phyloP scores from a whole-genome alignment of 2,329 filamentous ascomycete genomes.

The Fulvia fulva region DNA sequence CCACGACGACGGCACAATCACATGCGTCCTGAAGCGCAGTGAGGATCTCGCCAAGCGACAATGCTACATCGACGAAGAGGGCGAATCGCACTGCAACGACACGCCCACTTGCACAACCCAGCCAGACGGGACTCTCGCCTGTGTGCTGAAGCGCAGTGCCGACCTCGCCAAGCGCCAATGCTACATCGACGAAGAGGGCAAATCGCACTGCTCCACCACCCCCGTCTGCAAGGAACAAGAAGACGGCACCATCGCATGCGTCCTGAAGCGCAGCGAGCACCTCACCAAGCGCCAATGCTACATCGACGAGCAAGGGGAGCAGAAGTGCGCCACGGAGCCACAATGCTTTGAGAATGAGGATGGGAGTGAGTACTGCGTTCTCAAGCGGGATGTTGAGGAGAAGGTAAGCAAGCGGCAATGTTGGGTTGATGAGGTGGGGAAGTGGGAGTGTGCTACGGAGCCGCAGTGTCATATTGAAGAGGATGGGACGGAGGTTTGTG shows the following conservation, averaged over 20 bases:
- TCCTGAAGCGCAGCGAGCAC: not conserved
- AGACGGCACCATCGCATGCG: slow-evolving; percentile 8
- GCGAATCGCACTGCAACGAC: not conserved
- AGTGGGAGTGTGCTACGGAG: not conserved
- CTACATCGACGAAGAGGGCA: slow-evolving; percentile 5
- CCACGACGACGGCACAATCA: not conserved
- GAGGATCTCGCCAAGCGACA: slow-evolving; percentile 4
- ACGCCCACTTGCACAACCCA: not conserved
- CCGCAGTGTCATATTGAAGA: not conserved
- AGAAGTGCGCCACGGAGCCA: not conserved
- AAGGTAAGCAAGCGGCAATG: slow-evolving; percentile 5
- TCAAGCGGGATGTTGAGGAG: not conserved
- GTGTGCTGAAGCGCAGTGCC: slow-evolving; percentile 2
- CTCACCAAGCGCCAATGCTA: not conserved
- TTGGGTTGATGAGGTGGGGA: not conserved
- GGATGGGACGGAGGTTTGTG: not conserved
- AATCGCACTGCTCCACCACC: not conserved
- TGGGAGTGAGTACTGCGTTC: not conserved
- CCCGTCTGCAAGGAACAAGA: slow-evolving; percentile 2
- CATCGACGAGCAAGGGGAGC: not conserved
- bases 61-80: slow-evolving; percentile 1
- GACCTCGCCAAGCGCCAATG: slow-evolving; percentile 10
- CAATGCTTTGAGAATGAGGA: not conserved
- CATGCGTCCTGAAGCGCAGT: not conserved
- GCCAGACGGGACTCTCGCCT: not conserved